These are phyloP conservation scores for Mycena albidolilacea DNA, from an alignment of 768 basidiomycete genomes.

Conservation along the genomic window DNA sequence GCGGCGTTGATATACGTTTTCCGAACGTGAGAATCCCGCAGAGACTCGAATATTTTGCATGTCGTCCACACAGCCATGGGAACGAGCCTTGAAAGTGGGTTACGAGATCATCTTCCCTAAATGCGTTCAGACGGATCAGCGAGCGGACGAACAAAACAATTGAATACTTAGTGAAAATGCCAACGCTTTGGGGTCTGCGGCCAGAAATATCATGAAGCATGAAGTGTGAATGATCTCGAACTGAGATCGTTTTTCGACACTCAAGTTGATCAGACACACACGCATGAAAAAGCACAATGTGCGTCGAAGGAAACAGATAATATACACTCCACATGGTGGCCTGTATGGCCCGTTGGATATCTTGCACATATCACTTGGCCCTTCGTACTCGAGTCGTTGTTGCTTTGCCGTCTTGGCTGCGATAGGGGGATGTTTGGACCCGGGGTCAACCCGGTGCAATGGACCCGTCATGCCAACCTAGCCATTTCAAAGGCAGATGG, in stretches of 20 bases:
- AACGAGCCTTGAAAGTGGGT: neutral
- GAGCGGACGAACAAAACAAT: too few species aligned
- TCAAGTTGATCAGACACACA: neutral
- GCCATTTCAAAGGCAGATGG: too few species aligned
- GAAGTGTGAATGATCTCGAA: neutral
- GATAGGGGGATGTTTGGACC: too few species aligned
- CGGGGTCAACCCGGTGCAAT: too few species aligned
- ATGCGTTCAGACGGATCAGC: too few species aligned
- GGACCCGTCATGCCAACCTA: too few species aligned
- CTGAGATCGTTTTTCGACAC: conserved; percentile 10
- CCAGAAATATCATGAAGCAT: neutral
- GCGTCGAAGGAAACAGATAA: neutral
- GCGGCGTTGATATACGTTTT: neutral
- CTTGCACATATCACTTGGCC: neutral
- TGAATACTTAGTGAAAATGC: too few species aligned
- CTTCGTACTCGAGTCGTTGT: neutral
- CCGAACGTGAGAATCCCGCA: conserved; percentile 16
- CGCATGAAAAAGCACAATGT: conserved; percentile 8
- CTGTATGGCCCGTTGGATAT: neutral
- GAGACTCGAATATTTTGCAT: neutral
- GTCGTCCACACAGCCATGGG: neutral
- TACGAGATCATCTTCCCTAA: too few species aligned
- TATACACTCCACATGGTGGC: neutral
- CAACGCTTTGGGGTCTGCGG: too few species aligned
- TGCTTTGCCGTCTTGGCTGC: too few species aligned